phyloP scores from a whole-genome alignment of 148 eudicot species.

The Fagopyrum esculentum region DNA sequence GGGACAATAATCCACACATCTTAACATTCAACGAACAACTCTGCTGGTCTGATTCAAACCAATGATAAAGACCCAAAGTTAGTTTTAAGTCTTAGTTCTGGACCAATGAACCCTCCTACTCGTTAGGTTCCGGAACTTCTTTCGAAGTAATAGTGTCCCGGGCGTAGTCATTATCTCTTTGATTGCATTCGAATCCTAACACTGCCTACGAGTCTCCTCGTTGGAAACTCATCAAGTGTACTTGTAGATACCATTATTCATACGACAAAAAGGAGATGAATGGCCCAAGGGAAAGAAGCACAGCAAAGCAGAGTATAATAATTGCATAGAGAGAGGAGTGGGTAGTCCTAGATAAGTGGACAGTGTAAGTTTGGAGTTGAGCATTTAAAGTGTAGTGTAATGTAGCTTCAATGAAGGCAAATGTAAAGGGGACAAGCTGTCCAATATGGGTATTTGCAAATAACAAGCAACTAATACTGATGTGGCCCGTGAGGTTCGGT shows the following conservation, averaged over 20 bases:
- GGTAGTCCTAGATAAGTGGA: not conserved
- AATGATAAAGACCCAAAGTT: too few relatives aligned
- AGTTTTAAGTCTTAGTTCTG: too few relatives aligned
- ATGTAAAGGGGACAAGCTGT: not conserved
- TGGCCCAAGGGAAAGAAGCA: not conserved
- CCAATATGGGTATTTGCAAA: not conserved
- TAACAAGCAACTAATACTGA: too few relatives aligned
- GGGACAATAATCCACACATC: too few relatives aligned
- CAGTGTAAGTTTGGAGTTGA: not conserved
- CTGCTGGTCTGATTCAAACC: too few relatives aligned
- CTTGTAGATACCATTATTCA: not conserved
- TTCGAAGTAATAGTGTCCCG: too few relatives aligned
- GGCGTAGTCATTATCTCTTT: too few relatives aligned
- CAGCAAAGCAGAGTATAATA: not conserved
- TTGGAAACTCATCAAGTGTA: not conserved
- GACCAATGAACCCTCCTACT: too few relatives aligned
- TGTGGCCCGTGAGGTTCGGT: too few relatives aligned
- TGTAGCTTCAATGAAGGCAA: not conserved
- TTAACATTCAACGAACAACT: too few relatives aligned
- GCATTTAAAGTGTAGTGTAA: conserved; percentile 7
- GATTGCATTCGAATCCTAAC: too few relatives aligned
- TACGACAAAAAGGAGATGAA: not conserved
- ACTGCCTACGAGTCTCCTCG: not conserved
- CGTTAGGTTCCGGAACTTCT: too few relatives aligned
- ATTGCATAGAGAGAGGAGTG: not conserved